Percentiles rank a stretch among this genome's conserved stretches.
Evolutionary conservation across 1,284 basidiomycete genomes (phyloP).

Genomic region (Rhodotorula glutinis): DNA sequence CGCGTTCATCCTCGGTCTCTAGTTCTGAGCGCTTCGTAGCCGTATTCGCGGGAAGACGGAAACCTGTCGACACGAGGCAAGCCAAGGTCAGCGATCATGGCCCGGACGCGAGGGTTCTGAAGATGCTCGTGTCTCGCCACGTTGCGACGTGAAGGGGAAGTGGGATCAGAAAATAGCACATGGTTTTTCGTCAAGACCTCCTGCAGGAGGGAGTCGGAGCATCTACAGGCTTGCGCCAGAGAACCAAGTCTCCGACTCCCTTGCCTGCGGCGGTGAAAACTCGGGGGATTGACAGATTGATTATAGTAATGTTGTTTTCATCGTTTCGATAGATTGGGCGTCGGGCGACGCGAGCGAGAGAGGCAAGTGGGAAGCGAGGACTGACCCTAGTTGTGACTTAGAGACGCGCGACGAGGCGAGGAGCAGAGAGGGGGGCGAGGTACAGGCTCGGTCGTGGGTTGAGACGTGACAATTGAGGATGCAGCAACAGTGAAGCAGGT

Average conservation of each 20-base stretch:
- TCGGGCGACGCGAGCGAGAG: neutral
- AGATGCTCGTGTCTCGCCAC: neutral
- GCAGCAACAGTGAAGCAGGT: neutral
- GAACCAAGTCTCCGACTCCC: too few relatives aligned
- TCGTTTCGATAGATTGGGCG: conserved; percentile 13
- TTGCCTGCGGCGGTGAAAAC: conserved; percentile 25
- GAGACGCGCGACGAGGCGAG: neutral
- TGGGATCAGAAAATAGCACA: conserved; percentile 44
- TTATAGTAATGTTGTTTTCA: conserved; percentile 36
- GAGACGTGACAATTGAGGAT: neutral
- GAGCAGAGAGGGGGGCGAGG: neutral
- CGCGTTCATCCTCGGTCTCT: conserved; percentile 68
- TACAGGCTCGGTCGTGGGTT: too few relatives aligned
- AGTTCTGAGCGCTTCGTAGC: too few relatives aligned
- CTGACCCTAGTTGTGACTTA: too few relatives aligned
- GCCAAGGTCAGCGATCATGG: neutral
- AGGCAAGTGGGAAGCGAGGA: neutral
- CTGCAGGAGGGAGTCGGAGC: neutral
- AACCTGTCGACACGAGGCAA: too few relatives aligned
- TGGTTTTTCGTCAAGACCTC: conserved; percentile 38
- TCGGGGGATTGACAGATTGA: conserved; percentile 60
- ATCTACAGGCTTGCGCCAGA: too few relatives aligned
- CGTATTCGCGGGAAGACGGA: too few relatives aligned
- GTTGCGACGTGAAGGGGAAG: conserved; percentile 1
- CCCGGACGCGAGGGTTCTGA: too few relatives aligned